Evolutionary conservation across 192 early-diverging fungal species (phyloP).

Genomic region (Funneliformis mosseae): DNA sequence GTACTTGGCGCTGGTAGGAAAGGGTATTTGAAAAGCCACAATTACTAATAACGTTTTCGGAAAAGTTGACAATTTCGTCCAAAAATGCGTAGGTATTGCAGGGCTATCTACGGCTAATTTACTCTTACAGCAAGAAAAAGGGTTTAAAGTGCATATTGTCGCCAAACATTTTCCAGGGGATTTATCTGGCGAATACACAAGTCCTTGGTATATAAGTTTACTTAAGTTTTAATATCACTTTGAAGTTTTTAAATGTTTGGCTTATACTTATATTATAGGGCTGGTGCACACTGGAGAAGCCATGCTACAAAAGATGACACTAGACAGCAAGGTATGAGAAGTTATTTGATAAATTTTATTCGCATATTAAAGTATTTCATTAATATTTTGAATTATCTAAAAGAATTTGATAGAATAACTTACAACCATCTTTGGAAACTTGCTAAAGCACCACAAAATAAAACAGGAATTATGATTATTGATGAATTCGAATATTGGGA

Average conservation of each 20-base stretch:
- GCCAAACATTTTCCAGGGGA: constrained; percentile 60
- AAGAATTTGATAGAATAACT: constrained; percentile 45
- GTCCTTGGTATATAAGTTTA: constrained; percentile 42
- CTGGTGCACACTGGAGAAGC: constrained; percentile 54
- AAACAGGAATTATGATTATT: constrained; percentile 55
- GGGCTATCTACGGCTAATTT: constrained; percentile 75
- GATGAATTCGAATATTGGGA: constrained; percentile 62
- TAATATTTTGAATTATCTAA: background rate
- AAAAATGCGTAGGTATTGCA: constrained; percentile 59
- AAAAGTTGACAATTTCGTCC: background rate
- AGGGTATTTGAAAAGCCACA: background rate
- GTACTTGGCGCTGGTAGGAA: constrained; percentile 59
- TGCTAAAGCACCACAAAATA: constrained; percentile 36
- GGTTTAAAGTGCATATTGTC: constrained; percentile 62
- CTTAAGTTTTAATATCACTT: background rate
- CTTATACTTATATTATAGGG: constrained; percentile 33
- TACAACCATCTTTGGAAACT: constrained; percentile 44
- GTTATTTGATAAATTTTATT: background rate
- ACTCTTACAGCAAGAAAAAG: constrained; percentile 48
- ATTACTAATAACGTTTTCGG: background rate
- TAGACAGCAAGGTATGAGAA: constrained; percentile 40
- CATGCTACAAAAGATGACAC: constrained; percentile 47
- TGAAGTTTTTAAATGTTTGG: constrained; percentile 14
- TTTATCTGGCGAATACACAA: constrained; percentile 52
- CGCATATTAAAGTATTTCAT: background rate